Conservation (phyloP, 2,329 filamentous ascomycete species). For the Colletotrichum sp. region DNA sequence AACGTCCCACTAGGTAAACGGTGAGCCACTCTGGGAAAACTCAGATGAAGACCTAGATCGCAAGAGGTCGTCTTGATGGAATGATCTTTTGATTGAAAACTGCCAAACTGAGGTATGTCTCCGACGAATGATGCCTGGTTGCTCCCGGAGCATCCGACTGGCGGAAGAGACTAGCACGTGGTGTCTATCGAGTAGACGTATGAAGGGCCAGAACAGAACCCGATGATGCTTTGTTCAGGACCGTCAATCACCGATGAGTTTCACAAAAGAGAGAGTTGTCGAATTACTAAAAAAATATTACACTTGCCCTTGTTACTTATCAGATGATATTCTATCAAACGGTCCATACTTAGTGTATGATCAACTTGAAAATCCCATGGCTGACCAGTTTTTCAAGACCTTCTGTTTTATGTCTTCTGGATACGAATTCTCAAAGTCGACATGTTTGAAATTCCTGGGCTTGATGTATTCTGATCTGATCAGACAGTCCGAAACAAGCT, state of each 20-base stretch:
- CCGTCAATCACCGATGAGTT: background rate
- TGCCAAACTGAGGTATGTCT: background rate
- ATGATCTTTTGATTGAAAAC: background rate
- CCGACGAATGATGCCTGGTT: background rate
- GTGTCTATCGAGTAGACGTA: background rate
- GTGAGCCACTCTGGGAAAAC: background rate
- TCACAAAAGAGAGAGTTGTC: background rate
- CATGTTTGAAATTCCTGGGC: conserved; percentile 33
- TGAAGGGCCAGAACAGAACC: background rate
- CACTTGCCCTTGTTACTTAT: background rate
- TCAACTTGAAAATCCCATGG: background rate
- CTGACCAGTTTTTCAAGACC: background rate
- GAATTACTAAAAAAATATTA: background rate
- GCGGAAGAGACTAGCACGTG: background rate
- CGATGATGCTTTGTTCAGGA: background rate
- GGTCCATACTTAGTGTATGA: background rate
- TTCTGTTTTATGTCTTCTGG: background rate
- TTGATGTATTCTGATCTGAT: conserved; percentile 46
- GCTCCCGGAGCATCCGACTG: background rate
- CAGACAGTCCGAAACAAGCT: conserved; percentile 50
- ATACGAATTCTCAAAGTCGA: conserved; percentile 33
- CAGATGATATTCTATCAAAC: background rate
- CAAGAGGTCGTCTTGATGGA: background rate
- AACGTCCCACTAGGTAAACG: background rate
- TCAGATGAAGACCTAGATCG: background rate